Conservation (phyloP, 768 basidiomycete genomes). For the Leccinum broughii region DNA sequence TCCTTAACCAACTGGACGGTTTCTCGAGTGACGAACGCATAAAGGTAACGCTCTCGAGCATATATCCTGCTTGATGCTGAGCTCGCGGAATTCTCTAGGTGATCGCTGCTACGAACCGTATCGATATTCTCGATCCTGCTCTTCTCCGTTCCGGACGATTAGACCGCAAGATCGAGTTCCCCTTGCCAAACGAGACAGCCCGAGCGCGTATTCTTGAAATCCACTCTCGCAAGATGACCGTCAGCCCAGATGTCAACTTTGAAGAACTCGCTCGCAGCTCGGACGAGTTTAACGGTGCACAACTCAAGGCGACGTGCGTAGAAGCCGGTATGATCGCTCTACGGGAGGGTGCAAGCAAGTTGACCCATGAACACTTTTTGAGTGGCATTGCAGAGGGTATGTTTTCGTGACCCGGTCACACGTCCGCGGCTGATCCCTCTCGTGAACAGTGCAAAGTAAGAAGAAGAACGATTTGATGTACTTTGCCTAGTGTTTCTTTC, state of each 20-base stretch:
- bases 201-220: conserved; percentile 95
- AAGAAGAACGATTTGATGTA: conserved; percentile 99
- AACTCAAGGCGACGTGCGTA: conserved; percentile 96
- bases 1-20: conserved; percentile 97
- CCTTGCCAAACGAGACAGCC: conserved; percentile 94
- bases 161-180: conserved; percentile 98
- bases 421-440: conserved; percentile 25
- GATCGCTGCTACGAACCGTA: conserved; percentile 97
- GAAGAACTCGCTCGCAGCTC: conserved; percentile 96
- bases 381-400: conserved; percentile 86
- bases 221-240: conserved; percentile 95
- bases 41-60: conserved; percentile 57
- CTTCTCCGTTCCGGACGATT: conserved; percentile 97
- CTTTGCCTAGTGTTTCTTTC: conserved; percentile 65
- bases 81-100: conserved; percentile 53
- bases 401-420: conserved; percentile 22
- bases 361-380: conserved; percentile 95
- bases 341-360: conserved; percentile 84
- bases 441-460: conserved; percentile 87
- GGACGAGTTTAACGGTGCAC: conserved; percentile 98
- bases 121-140: conserved; percentile 97
- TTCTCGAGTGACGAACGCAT: conserved; percentile 97
- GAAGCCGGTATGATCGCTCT: conserved; percentile 99
- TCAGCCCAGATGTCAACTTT: conserved; percentile 87
- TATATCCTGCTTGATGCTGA: conserved; percentile 3